Evolutionary conservation across 345 rosid species (phyloP).

Genomic region (Pistacia vera): DNA sequence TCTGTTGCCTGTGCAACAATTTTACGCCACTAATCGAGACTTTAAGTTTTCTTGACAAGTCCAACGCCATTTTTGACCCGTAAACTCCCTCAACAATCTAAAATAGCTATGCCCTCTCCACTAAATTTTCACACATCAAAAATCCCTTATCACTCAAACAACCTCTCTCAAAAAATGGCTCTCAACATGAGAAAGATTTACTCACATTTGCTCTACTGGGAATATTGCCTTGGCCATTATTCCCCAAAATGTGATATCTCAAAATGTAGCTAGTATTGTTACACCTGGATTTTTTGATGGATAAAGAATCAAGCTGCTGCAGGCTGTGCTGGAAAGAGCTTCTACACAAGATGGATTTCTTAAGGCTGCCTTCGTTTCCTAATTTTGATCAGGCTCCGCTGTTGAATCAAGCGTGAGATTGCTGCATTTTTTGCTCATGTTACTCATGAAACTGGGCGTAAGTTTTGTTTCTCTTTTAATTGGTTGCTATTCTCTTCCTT

Average conservation of each 20-base stretch:
- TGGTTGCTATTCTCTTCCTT: not conserved
- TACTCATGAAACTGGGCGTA: constrained; percentile 56
- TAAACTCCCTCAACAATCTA: not conserved
- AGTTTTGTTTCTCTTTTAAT: constrained; percentile 11
- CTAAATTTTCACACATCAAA: not conserved
- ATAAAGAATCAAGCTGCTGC: constrained; percentile 36
- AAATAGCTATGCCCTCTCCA: not conserved
- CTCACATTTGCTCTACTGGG: not conserved
- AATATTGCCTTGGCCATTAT: constrained; percentile 10
- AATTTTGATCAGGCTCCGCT: constrained; percentile 19
- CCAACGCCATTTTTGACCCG: no score
- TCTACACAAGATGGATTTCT: constrained; percentile 5
- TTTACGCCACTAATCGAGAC: no score
- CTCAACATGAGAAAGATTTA: not conserved
- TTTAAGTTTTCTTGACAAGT: no score
- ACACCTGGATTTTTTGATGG: constrained; percentile 39
- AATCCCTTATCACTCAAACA: not conserved
- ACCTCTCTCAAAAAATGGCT: constrained; percentile 8
- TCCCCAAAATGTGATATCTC: constrained; percentile 27
- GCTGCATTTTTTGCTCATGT: constrained; percentile 57
- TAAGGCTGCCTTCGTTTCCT: constrained; percentile 17
- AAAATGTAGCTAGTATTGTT: constrained; percentile 44
- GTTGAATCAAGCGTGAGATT: constrained; percentile 46
- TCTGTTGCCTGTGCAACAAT: no score
- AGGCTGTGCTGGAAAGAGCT: constrained; percentile 30